Evolutionary conservation across 2,329 filamentous ascomycete species (phyloP).

Genomic region (Calonectria pseudoreteaudii): DNA sequence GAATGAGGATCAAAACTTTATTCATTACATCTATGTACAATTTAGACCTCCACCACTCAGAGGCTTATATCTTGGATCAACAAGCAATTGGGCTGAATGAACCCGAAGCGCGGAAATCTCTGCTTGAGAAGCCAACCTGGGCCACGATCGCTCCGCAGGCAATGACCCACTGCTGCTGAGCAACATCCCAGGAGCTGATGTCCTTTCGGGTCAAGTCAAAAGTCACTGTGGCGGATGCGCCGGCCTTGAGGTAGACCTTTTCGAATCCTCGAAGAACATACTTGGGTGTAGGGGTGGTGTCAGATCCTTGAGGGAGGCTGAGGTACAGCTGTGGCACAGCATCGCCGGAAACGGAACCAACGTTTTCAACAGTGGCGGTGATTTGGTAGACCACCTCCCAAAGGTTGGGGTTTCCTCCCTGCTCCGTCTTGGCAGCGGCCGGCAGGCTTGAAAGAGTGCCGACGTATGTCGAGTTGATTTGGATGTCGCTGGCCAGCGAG

Average conservation of each 20-base stretch:
- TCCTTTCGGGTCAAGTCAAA: slow-evolving; percentile 14
- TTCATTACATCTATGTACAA: background rate
- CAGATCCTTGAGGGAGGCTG: background rate
- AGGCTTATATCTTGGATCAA: background rate
- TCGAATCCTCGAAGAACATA: background rate
- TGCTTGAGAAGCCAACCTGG: slow-evolving; percentile 18
- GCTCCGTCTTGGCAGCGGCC: background rate
- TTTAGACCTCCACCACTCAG: background rate
- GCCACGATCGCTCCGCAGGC: slow-evolving; percentile 12
- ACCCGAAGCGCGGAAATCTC: background rate
- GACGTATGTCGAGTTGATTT: background rate
- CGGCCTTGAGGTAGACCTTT: background rate
- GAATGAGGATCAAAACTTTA: background rate
- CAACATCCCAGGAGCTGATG: slow-evolving; percentile 21
- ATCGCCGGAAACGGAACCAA: background rate
- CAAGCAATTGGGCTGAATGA: background rate
- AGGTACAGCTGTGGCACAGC: background rate
- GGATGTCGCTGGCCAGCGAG: background rate
- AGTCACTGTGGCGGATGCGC: background rate
- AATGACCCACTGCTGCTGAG: slow-evolving; percentile 20
- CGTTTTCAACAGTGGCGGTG: background rate
- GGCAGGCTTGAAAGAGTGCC: background rate
- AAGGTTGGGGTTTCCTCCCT: background rate
- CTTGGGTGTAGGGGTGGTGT: background rate
- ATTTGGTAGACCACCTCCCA: background rate